These are phyloP conservation scores for Fusarium devonianum DNA, from an alignment of 2,329 filamentous ascomycete species.

Conservation along the genomic window DNA sequence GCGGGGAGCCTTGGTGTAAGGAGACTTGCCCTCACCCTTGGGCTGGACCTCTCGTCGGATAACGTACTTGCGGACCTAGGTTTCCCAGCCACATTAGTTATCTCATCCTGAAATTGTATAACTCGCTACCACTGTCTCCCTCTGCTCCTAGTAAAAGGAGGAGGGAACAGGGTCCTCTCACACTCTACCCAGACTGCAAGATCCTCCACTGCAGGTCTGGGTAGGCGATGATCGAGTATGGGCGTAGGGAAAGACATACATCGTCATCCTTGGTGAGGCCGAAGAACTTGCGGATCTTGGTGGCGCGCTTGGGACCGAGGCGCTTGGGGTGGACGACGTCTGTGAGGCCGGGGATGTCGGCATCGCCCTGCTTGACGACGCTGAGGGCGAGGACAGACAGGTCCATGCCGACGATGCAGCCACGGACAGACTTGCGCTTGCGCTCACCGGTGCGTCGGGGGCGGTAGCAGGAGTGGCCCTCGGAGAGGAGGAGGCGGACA, in stretches of 20 bases:
- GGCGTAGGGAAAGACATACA: conserved; percentile 76
- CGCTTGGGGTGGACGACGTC: conserved; percentile 99
- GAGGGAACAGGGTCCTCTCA: conserved; percentile 54
- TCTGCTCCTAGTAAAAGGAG: conserved; percentile 5
- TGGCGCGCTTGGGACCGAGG: conserved; percentile 98
- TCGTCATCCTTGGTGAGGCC: conserved; percentile 99
- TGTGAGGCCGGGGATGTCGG: conserved; percentile 93
- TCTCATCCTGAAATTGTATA: conserved; percentile 29
- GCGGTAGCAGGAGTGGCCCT: conserved; percentile 99
- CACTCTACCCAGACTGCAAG: conserved; percentile 64
- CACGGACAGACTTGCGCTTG: conserved; percentile 99
- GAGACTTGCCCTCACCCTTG: conserved; percentile 96
- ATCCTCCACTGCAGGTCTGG: conserved; percentile 57
- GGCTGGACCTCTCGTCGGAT: conserved; percentile 98
- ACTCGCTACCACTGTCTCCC: conserved; percentile 36
- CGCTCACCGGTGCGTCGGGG: conserved; percentile 97
- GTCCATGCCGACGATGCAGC: conserved; percentile 97
- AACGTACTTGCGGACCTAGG: conserved; percentile 97
- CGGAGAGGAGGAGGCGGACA: conserved; percentile 94
- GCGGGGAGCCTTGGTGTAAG: conserved; percentile 99
- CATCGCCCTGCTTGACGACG: conserved; percentile 98
- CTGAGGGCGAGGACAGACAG: conserved; percentile 92
- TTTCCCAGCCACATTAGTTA: conserved; percentile 50
- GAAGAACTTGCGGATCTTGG: conserved; percentile 99
- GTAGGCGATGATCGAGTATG: conserved; percentile 74